Conservation (phyloP, 139 green algal genomes). For the Chlorella vulgaris region DNA sequence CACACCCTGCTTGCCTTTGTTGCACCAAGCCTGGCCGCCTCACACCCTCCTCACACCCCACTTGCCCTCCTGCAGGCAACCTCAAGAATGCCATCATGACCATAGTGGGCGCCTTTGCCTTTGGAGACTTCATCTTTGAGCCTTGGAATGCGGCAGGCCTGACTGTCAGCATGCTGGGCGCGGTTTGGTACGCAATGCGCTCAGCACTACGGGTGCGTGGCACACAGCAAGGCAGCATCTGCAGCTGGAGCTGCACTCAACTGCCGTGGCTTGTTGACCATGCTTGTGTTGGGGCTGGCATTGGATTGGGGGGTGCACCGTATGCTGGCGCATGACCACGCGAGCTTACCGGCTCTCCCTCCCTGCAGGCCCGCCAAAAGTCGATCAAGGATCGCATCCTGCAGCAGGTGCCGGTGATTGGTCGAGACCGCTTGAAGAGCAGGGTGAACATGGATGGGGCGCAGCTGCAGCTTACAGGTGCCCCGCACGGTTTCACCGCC, state of each 20-base stretch:
- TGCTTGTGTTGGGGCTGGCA: too few species aligned
- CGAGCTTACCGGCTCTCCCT: not conserved
- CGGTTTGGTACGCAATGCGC: slow-evolving; percentile 65
- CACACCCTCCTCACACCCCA: not conserved
- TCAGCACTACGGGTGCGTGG: slow-evolving; percentile 45
- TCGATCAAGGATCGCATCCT: slow-evolving; percentile 30
- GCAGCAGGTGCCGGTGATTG: slow-evolving; percentile 43
- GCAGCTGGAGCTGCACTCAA: not conserved
- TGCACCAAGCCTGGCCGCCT: not conserved
- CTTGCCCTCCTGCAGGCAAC: slow-evolving; percentile 45
- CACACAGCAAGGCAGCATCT: not conserved
- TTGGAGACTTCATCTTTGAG: slow-evolving; percentile 72
- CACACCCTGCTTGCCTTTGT: too few species aligned
- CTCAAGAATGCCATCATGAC: slow-evolving; percentile 81
- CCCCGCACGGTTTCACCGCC: slow-evolving; percentile 3
- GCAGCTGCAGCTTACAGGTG: slow-evolving; percentile 2
- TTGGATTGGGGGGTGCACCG: too few species aligned
- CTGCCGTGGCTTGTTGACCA: not conserved
- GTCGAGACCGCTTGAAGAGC: slow-evolving; percentile 37
- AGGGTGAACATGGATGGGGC: not conserved
- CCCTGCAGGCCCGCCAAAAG: slow-evolving; percentile 36
- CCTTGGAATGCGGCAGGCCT: slow-evolving; percentile 60
- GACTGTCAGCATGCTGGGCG: slow-evolving; percentile 60
- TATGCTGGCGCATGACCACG: too few species aligned
- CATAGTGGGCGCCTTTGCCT: slow-evolving; percentile 63